These are phyloP conservation scores for Henckelia pumila DNA, from an alignment of 257 asterid genomes.

Conservation along the genomic window DNA sequence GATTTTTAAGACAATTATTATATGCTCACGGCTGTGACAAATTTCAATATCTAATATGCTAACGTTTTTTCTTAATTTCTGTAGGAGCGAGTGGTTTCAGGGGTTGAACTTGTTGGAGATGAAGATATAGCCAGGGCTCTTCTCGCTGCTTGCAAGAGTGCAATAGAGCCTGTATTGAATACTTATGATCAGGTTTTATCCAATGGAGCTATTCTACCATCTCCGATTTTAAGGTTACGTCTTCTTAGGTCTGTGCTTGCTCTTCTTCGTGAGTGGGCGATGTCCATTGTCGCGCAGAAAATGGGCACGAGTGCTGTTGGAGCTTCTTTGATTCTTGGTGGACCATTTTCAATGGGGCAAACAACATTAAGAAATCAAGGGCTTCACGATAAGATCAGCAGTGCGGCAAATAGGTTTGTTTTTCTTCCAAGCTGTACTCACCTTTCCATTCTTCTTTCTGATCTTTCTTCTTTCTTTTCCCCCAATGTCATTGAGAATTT, in stretches of 20 bases:
- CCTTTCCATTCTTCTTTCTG: constrained; percentile 13
- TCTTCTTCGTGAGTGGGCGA: constrained; percentile 86
- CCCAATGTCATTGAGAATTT: not conserved
- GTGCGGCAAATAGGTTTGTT: constrained; percentile 76
- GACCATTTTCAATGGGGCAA: constrained; percentile 59
- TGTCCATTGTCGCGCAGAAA: constrained; percentile 63
- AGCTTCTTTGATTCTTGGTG: constrained; percentile 82
- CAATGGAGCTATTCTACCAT: constrained; percentile 67
- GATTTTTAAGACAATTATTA: not conserved
- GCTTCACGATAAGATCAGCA: constrained; percentile 79
- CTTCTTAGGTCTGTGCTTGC: constrained; percentile 80
- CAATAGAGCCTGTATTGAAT: constrained; percentile 79
- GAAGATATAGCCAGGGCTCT: constrained; percentile 92
- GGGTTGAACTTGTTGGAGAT: constrained; percentile 77
- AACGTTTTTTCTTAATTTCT: constrained; percentile 12
- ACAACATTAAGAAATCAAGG: constrained; percentile 60
- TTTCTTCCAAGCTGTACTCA: not conserved
- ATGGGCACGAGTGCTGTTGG: constrained; percentile 82
- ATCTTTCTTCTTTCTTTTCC: not conserved
- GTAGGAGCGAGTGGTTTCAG: constrained; percentile 76
- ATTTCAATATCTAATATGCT: constrained; percentile 12
- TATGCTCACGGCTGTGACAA: not conserved
- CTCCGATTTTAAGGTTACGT: constrained; percentile 70
- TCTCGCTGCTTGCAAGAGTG: constrained; percentile 84
- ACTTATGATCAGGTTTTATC: constrained; percentile 79